Evolutionary conservation across 2,329 filamentous ascomycete genomes (phyloP), one percentile per base, ranked within the genome.

Genomic region (Sordariomycetes sp.): DNA sequence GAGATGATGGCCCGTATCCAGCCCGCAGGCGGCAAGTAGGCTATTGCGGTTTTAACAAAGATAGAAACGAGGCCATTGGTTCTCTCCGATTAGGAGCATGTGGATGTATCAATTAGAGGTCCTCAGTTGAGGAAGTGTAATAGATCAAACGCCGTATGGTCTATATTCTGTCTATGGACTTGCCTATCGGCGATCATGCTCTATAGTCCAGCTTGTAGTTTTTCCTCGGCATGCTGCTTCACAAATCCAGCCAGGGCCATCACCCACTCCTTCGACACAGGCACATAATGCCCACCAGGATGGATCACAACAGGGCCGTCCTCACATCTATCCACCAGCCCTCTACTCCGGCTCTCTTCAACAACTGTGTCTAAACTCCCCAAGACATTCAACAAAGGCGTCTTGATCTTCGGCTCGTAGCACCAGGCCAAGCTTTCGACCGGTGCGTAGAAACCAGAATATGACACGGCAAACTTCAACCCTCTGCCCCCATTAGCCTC

Each of bases 1-100:
- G 92, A 98, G 71, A 98, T 98, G 92, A 98, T 98, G 92, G 92
- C 92, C 26, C 75, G 88, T 39, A 96, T 98, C 50, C 82, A 92
- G 59, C 86, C 86, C 6, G 63, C 61, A 32, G 57, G 55, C 39
- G 54, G 57, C 36, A 51, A 58, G 51, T 55, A 56, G 45, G 47
- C 19, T 30, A 39, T 21, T 26, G 8, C 7, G 21, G n/a, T 14
- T 10, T 19, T n/a, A 21, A 9, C 19, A 17, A 17, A 18, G 14
- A 32, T 23, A 15, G 29, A 18, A 26, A 12, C 21, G 23, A 15
- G 14, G 34, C 5, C n/a, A 20, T 19, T 21, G 29, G 17, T 11
- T 20, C 18, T 16, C 14, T 16, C 14, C 32, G 23, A 15, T 8
- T 14, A 24, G 16, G 16, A 11, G 33, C 8, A 12, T 21, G 18